Base-by-base conservation (phyloP, 2,329 filamentous ascomycete species). In the Alternaria triticina region DNA sequence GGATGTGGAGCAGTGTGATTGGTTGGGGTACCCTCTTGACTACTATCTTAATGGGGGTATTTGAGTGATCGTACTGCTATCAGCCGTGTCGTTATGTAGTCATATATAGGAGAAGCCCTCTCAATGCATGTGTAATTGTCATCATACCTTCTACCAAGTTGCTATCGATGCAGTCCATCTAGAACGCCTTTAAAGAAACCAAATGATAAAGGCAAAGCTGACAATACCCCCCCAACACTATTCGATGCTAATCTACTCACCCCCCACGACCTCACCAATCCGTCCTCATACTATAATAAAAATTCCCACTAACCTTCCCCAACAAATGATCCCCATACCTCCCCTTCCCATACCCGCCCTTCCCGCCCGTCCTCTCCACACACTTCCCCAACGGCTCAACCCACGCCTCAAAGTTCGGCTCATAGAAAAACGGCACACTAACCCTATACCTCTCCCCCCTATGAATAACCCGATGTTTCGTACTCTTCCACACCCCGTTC, bases 1-100 rank as follows among this genome's bases (percentile, higher is more conserved):
- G 27, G 86, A 88, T 75, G 69, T 82, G 63, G 71, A 81, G 70
- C 85, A 88, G 77, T 88, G 86, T 65, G 78, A 59, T 12, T 78
- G 74, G 74, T 59, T 78, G 17, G 75, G 74, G 3, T 78, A 78
- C 61, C 70, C 70, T 9, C 28, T 78, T 40, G 71, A 76, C 33
- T 78, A 78, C 56, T 78, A 77, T 57, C 64, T 77, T 8, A 72
- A 77, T 27, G 74, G 74, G 4, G 74, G 76, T 0, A 64, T 62
- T 5, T 67, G 15, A 40, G 30, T 40, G 7, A 15, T 10, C 15
- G 15, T 11, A 40, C 15, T 40, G 36, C 15, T 40, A 40, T 17
- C 15, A 17, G 36, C 15, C 36, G 36, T 40, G 36, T 8, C 15
- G 8, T 15, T 40, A 40, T 40, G 9, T 17, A 40, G 36, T 40